Conservation (phyloP, 208 protist species). For the Trypanosomatidae sp. region DNA sequence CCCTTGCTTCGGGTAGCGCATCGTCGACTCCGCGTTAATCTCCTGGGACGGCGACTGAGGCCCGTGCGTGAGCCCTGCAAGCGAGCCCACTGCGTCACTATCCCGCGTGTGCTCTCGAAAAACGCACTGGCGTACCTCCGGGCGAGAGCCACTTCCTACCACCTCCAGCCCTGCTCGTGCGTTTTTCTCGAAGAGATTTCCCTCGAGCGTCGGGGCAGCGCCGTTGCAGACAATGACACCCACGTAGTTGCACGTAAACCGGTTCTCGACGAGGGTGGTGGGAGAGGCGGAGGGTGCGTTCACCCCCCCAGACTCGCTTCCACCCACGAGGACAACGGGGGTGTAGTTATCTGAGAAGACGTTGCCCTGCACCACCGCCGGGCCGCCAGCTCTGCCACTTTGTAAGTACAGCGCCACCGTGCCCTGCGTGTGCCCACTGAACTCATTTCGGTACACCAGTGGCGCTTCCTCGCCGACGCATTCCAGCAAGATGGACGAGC, state of each 20-base stretch:
- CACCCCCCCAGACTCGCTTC: slow-evolving; percentile 11
- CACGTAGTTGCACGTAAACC: slow-evolving; percentile 75
- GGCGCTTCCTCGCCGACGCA: slow-evolving; percentile 23
- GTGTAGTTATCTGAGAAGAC: slow-evolving; percentile 60
- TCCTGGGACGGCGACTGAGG: background rate
- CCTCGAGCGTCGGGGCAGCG: slow-evolving; percentile 46
- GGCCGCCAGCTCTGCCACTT: slow-evolving; percentile 18
- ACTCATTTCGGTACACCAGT: slow-evolving; percentile 63
- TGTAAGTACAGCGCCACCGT: slow-evolving; percentile 47
- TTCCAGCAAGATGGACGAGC: slow-evolving; percentile 42
- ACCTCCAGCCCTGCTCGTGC: slow-evolving; percentile 68
- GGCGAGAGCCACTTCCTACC: slow-evolving; percentile 43
- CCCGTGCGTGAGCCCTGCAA: background rate
- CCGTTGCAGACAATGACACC: slow-evolving; percentile 68
- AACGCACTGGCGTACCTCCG: slow-evolving; percentile 52
- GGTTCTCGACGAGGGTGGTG: slow-evolving; percentile 44
- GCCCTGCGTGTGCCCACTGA: slow-evolving; percentile 41
- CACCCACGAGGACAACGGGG: slow-evolving; percentile 50
- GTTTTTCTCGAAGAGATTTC: slow-evolving; percentile 80
- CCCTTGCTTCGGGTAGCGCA: slow-evolving; percentile 32
- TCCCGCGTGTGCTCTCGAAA: slow-evolving; percentile 45
- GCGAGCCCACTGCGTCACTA: background rate
- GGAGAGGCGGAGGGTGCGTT: slow-evolving; percentile 6
- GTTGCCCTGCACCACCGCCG: slow-evolving; percentile 43
- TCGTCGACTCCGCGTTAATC: background rate